phyloP scores from a whole-genome alignment of 768 basidiomycete genomes.

The Gymnopilus junonius region DNA sequence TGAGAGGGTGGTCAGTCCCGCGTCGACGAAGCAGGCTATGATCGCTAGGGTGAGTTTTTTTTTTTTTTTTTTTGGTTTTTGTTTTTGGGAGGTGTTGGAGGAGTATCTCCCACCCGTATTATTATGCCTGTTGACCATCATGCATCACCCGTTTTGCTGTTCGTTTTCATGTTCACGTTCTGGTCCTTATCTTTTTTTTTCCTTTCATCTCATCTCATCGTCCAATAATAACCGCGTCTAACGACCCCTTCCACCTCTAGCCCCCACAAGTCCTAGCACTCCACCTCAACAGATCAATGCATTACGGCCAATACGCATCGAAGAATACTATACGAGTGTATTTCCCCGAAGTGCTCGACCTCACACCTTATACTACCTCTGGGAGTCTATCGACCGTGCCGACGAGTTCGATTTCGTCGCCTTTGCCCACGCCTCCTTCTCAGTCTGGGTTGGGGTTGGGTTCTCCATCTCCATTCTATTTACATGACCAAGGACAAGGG shows the following conservation, averaged over 20 bases:
- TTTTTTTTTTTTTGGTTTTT: no score
- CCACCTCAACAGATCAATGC: conserved; percentile 91
- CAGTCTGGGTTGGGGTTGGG: neutral
- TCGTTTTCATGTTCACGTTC: no score
- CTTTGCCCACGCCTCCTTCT: conserved; percentile 49
- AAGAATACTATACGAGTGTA: conserved; percentile 84
- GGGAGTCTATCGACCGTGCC: conserved; percentile 76
- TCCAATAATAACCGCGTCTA: neutral
- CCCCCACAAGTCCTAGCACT: conserved; percentile 87
- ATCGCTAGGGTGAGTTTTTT: conserved; percentile 72
- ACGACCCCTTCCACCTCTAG: conserved; percentile 35
- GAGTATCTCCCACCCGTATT: no score
- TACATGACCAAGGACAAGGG: neutral
- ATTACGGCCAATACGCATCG: conserved; percentile 71
- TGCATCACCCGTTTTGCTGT: no score
- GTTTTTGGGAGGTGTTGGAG: no score
- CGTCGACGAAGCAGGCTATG: conserved; percentile 91
- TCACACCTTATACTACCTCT: conserved; percentile 87
- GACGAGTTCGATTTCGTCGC: conserved; percentile 70
- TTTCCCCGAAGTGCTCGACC: conserved; percentile 89
- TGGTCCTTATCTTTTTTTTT: no score
- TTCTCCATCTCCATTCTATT: conserved; percentile 2
- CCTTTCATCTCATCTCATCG: neutral
- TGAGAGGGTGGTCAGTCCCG: conserved; percentile 74
- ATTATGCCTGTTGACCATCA: no score